Evolutionary conservation across 2,329 filamentous ascomycete species (phyloP).

Genomic region (Ascochyta pisi): DNA sequence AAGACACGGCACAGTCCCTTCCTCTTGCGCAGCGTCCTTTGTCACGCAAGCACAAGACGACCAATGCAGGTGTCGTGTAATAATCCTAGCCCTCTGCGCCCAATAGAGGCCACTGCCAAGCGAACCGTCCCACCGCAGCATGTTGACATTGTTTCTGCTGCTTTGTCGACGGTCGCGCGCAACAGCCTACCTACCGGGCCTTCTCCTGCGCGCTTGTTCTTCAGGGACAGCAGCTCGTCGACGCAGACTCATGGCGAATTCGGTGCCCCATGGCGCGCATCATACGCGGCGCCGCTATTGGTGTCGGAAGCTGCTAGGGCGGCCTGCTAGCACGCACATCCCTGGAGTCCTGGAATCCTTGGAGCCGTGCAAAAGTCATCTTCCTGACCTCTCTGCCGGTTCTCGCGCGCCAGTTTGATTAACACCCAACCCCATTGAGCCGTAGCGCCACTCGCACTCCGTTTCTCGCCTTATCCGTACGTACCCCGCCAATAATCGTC

Average conservation of each 20-base stretch:
- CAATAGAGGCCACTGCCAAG: constrained; percentile 32
- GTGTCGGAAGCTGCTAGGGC: constrained; percentile 8
- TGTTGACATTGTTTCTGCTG: constrained; percentile 12
- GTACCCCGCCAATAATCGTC: constrained; percentile 17
- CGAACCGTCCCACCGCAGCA: constrained; percentile 27
- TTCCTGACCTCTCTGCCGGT: constrained; percentile 32
- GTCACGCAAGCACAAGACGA: constrained; percentile 20
- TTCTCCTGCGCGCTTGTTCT: constrained; percentile 15
- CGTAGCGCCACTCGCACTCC: constrained; percentile 17
- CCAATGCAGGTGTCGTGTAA: constrained; percentile 19
- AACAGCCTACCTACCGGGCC: constrained; percentile 10
- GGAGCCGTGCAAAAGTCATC: constrained; percentile 13
- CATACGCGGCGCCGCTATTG: constrained; percentile 14
- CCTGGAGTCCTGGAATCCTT: background rate
- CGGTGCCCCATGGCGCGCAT: constrained; percentile 12
- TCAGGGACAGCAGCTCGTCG: constrained; percentile 17
- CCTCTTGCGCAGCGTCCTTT: constrained; percentile 18
- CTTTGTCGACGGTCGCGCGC: constrained; percentile 1
- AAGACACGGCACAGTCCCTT: constrained; percentile 11
- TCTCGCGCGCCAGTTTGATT: constrained; percentile 32
- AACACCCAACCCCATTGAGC: constrained; percentile 24
- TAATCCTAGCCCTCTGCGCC: constrained; percentile 26
- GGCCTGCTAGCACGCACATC: constrained; percentile 17
- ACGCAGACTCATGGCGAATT: background rate
- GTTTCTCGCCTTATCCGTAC: constrained; percentile 25